phyloP scores from a whole-genome alignment of 2,329 filamentous ascomycete species.

The Tolypocladium sp. region DNA sequence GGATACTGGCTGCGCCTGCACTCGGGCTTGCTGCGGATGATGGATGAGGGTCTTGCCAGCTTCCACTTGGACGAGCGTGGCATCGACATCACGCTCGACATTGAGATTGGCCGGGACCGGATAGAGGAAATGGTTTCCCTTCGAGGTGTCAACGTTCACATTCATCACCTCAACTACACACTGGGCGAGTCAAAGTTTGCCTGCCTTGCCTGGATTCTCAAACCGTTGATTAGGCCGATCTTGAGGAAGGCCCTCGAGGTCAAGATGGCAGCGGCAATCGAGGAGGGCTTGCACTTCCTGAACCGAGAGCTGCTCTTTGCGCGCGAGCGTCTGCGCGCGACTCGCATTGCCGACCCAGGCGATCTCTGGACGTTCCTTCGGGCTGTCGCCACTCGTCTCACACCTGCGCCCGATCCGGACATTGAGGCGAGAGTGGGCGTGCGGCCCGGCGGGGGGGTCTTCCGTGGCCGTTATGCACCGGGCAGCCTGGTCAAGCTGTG shows the following conservation, averaged over 20 bases:
- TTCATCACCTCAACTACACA: conserved; percentile 80
- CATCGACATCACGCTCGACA: conserved; percentile 75
- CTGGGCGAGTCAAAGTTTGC: conserved; percentile 67
- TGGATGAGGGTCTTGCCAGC: conserved; percentile 76
- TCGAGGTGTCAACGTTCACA: conserved; percentile 64
- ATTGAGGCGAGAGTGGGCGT: conserved; percentile 67
- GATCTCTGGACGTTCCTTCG: conserved; percentile 76
- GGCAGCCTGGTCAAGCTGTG: conserved; percentile 86
- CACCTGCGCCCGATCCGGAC: conserved; percentile 65
- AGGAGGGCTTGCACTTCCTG: conserved; percentile 57
- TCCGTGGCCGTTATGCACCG: conserved; percentile 78
- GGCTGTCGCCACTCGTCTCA: conserved; percentile 69
- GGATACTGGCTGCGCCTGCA: conserved; percentile 85
- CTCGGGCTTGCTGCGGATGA: conserved; percentile 62
- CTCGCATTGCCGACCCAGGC: conserved; percentile 68
- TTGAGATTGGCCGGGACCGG: conserved; percentile 70
- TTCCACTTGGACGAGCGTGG: conserved; percentile 81
- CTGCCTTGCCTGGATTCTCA: conserved; percentile 73
- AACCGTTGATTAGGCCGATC: conserved; percentile 73
- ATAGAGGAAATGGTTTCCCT: conserved; percentile 77
- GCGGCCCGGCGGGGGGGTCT: conserved; percentile 49
- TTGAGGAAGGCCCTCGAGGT: conserved; percentile 71
- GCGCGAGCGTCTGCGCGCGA: conserved; percentile 75
- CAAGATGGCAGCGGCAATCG: conserved; percentile 65
- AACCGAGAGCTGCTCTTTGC: conserved; percentile 86